Evolutionary conservation across 2,329 filamentous ascomycete genomes (phyloP), one percentile per base, ranked within the genome.

Genomic region (Helotiales sp.): DNA sequence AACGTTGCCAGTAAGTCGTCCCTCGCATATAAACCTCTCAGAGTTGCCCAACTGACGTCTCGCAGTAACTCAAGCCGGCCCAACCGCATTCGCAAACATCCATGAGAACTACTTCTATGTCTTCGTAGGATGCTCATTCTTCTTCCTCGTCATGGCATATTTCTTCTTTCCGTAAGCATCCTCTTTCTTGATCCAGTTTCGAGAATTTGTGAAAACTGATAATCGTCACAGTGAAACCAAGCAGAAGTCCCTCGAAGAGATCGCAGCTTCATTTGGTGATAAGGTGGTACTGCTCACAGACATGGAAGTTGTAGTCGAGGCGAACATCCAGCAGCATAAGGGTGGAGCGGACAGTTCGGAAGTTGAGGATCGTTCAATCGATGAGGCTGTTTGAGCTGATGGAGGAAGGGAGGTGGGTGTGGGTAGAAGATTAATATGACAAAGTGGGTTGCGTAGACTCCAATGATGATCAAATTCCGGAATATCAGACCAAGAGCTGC

Each of bases 101-200:
- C 73, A 80, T 15, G 82, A 87, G 71, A 87, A 87, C 69, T 88
- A 87, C 74, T 87, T 87, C 75, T 87, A 87, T 67, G 85, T 87
- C 24, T 87, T 87, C 67, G 84, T 87, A 2, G 82, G 72, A 6
- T 87, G 85, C 70, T 82, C 82, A 1, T 26, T 77, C 0, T 82
- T 86, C 76, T 87, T 86, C 76, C 72, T 86, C 0, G 75, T 80
- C 1, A 69, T 86, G 28, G 84, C 82, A 0, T 87, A 84, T 73
- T 80, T 86, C 61, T 87, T 82, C 72, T 87, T 86, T 75, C 85
- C 85, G 76, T 83, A 57, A 57, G 32, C 26, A 2, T 5, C 22
- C 50, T 26, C 26, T 32, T 13, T 34, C 6, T 32, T n/a, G 6
- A 11, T 40, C 6, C 1, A 43, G 3, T 24, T 24, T 26, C 24